A percentile compares a stretch with the other conserved stretches of the same genome.
Conservation (phyloP, 2,329 filamentous ascomycete genomes). For the Sordariomycetes sp. region DNA sequence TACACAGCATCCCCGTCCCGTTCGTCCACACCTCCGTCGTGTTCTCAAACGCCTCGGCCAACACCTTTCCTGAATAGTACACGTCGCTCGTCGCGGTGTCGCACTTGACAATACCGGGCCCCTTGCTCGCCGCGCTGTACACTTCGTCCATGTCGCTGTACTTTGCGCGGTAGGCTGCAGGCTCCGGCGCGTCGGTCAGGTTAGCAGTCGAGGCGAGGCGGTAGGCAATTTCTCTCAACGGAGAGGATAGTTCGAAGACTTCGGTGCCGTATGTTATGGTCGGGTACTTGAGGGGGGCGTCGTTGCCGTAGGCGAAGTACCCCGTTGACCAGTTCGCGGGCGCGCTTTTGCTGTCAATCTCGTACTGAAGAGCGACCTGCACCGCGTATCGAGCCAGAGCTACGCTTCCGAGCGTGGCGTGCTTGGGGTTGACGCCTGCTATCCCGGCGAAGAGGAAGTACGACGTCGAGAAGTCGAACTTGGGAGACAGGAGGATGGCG, state of each 20-base stretch:
- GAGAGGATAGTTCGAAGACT: constrained; percentile 56
- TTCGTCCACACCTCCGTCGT: constrained; percentile 58
- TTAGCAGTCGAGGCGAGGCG: constrained; percentile 38
- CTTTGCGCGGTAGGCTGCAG: constrained; percentile 42
- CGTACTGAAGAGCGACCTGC: constrained; percentile 68
- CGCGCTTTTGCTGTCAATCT: constrained; percentile 63
- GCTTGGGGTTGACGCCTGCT: constrained; percentile 62
- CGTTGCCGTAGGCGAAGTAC: constrained; percentile 56
- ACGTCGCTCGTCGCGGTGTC: constrained; percentile 64
- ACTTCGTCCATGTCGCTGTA: constrained; percentile 32
- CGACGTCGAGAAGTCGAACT: constrained; percentile 55
- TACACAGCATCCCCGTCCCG: constrained; percentile 58
- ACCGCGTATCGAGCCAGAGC: constrained; percentile 62
- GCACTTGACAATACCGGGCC: constrained; percentile 52
- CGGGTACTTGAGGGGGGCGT: constrained; percentile 47
- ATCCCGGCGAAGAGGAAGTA: constrained; percentile 69
- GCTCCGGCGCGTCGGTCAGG: constrained; percentile 39
- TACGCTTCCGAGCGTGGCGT: constrained; percentile 56
- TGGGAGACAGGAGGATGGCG: constrained; percentile 49
- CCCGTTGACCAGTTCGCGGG: constrained; percentile 56
- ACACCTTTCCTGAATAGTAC: constrained; percentile 55
- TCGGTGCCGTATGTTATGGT: constrained; percentile 56
- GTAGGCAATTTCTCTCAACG: constrained; percentile 44
- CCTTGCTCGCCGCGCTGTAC: constrained; percentile 30
- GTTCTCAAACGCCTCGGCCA: constrained; percentile 56